A percentile compares a stretch with the other conserved stretches of the same genome.
Conservation (phyloP, 2,329 filamentous ascomycete genomes). For the Fusarium sambucinum region DNA sequence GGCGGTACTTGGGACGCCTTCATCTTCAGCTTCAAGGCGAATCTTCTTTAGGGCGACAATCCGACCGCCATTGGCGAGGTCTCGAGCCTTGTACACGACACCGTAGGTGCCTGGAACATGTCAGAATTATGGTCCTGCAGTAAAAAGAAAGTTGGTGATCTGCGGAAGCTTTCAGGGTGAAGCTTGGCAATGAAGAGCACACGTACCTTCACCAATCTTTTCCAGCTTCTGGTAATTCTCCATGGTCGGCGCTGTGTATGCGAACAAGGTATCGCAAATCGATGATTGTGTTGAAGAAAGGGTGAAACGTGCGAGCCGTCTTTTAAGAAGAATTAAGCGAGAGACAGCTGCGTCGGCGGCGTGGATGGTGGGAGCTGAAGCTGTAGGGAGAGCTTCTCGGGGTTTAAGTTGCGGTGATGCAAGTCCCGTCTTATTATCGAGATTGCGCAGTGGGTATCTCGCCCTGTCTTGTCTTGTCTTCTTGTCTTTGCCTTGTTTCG, state of each 20-base stretch:
- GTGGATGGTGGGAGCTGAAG: slow-evolving; percentile 11
- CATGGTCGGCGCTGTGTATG: slow-evolving; percentile 64
- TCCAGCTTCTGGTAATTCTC: slow-evolving; percentile 97
- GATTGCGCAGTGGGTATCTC: slow-evolving; percentile 13
- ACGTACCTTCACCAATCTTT: slow-evolving; percentile 92
- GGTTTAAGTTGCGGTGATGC: slow-evolving; percentile 9
- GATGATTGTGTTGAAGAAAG: slow-evolving; percentile 21
- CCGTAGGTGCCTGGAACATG: slow-evolving; percentile 81
- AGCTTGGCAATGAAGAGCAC: slow-evolving; percentile 3
- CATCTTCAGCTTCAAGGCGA: slow-evolving; percentile 92
- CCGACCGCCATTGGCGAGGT: slow-evolving; percentile 82
- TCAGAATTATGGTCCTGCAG: slow-evolving; percentile 3
- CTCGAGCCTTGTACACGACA: slow-evolving; percentile 93
- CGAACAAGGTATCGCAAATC: slow-evolving; percentile 16
- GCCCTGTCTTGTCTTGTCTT: background rate
- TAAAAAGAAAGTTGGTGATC: background rate
- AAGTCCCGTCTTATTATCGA: slow-evolving; percentile 18
- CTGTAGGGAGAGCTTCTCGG: background rate
- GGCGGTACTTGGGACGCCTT: slow-evolving; percentile 90
- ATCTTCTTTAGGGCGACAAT: slow-evolving; percentile 97
- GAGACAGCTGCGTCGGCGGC: slow-evolving; percentile 37
- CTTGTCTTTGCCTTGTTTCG: slow-evolving; percentile 17
- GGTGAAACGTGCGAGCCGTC: slow-evolving; percentile 21
- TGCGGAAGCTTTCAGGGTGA: background rate
- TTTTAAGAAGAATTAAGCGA: slow-evolving; percentile 26